Percentiles rank a stretch among this genome's conserved stretches.
Evolutionary conservation across 495 filamentous ascomycete genomes (phyloP).

Genomic region (Glonium stellatum): DNA sequence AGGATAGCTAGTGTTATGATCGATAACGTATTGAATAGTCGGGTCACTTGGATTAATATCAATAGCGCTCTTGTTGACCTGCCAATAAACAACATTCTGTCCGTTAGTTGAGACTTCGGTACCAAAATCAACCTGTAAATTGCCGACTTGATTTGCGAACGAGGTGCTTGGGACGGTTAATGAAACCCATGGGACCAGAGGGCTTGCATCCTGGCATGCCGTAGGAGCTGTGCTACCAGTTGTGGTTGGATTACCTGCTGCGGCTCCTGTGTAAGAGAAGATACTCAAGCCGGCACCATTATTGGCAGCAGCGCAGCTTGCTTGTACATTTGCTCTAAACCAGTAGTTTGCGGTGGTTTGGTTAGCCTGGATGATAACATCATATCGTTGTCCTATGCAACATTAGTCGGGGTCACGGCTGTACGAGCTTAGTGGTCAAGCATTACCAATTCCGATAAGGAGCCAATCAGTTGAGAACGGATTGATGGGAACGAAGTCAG

Average conservation of each 20-base stretch:
- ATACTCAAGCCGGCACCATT: constrained; percentile 15
- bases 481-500: constrained; percentile 36
- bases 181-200: constrained; percentile 27
- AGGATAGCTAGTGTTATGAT: constrained; percentile 32
- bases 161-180: constrained; percentile 25
- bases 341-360: constrained; percentile 36
- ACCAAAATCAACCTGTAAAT: constrained; percentile 28
- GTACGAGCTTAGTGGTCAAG: no score
- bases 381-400: constrained; percentile 40
- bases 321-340: constrained; percentile 33
- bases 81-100: constrained; percentile 35
- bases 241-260: constrained; percentile 6
- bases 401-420: no score
- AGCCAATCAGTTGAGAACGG: constrained; percentile 24
- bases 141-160: constrained; percentile 25
- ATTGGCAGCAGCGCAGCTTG: constrained; percentile 20
- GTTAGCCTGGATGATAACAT: constrained; percentile 36
- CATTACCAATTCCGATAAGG: constrained; percentile 17
- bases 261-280: constrained; percentile 15
- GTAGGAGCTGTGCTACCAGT: constrained; percentile 6
- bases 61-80: constrained; percentile 35
- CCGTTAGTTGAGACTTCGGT: constrained; percentile 26
- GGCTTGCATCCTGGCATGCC: constrained; percentile 17
- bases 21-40: constrained; percentile 33
- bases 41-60: constrained; percentile 33